phyloP scores from a whole-genome alignment of 73 alveolate species.

The Paramecium tetraurelia region DNA sequence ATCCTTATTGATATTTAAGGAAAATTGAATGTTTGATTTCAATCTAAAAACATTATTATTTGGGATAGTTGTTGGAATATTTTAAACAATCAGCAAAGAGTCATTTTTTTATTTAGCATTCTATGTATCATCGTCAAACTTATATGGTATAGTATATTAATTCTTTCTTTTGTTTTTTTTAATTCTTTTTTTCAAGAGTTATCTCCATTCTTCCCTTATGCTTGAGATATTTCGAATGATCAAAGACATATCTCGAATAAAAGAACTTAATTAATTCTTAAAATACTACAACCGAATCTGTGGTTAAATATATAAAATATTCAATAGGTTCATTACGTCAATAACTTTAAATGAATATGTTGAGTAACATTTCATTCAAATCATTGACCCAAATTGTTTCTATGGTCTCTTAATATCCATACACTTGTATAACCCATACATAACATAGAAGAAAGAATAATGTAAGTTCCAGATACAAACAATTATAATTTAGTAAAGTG shows the following conservation, averaged over 20 bases:
- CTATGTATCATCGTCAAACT: not conserved
- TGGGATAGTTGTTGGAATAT: not conserved
- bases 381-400: not conserved
- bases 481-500: not conserved
- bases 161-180: not conserved
- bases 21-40: not conserved
- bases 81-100: not conserved
- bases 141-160: not conserved
- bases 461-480: not conserved
- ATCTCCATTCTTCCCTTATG: not conserved
- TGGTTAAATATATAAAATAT: not conserved
- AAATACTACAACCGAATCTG: not conserved
- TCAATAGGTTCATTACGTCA: not conserved
- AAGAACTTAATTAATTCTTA: not conserved
- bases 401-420: not conserved
- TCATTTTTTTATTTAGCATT: not conserved
- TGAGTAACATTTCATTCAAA: not conserved
- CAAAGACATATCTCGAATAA: not conserved
- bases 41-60: not conserved
- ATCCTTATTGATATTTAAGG: not conserved
- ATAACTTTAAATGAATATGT: not conserved
- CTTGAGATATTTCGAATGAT: not conserved
- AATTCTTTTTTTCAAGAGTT: not conserved
- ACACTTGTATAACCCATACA: not conserved
- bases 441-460: not conserved